Evolutionary conservation across 257 asterid species (phyloP).

Genomic region (Rubia yunnanensis): DNA sequence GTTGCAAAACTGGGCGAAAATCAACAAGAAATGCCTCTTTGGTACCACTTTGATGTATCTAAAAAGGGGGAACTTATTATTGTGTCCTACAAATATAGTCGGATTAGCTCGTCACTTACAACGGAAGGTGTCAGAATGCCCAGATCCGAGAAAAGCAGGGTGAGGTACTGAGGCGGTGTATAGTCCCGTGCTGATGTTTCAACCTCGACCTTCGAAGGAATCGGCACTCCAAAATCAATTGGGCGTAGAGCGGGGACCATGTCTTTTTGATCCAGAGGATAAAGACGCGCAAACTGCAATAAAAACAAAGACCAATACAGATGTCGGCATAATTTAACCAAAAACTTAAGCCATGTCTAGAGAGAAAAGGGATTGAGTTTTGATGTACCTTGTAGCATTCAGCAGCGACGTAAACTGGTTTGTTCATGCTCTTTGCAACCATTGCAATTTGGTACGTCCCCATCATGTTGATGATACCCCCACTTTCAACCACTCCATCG

Average conservation of each 20-base stretch:
- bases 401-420: constrained; percentile 91
- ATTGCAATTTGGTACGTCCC: constrained; percentile 94
- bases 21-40: background rate
- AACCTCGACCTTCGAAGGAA: constrained; percentile 85
- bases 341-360: background rate
- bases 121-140: constrained; percentile 93
- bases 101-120: constrained; percentile 86
- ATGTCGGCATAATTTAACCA: too few species aligned
- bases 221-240: constrained; percentile 88
- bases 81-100: constrained; percentile 41
- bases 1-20: constrained; percentile 2
- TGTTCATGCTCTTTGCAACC: constrained; percentile 94
- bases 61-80: background rate
- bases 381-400: constrained; percentile 80
- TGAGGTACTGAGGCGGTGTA: constrained; percentile 84
- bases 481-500: constrained; percentile 92
- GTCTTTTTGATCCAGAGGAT: constrained; percentile 84
- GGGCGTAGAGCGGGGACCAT: constrained; percentile 89
- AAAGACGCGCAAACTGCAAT: constrained; percentile 84
- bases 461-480: constrained; percentile 95
- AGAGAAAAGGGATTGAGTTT: too few species aligned
- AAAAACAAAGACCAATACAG: background rate
- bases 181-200: constrained; percentile 94
- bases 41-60: background rate
- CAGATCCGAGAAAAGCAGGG: constrained; percentile 75